Conservation (phyloP, 1,139 yeast genomes). For the Lodderomyces orthopsilosis region DNA sequence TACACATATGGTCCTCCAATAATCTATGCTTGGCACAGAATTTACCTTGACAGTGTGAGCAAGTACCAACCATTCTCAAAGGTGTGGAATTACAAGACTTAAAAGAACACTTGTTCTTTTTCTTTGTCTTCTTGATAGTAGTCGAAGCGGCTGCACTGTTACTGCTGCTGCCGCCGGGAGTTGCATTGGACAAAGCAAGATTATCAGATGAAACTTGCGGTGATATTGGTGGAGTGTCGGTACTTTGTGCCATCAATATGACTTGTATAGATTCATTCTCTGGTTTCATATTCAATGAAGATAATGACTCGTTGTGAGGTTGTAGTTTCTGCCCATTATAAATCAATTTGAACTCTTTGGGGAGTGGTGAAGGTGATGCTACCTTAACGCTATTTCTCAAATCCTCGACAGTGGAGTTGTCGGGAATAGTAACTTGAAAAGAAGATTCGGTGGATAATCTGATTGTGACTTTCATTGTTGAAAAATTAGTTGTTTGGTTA, state of each 20-base stretch:
- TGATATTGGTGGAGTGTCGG: conserved; percentile 23
- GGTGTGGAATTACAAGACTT: conserved; percentile 63
- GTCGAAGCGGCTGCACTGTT: conserved; percentile 14
- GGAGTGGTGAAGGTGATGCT: conserved; percentile 35
- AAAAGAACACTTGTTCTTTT: conserved; percentile 65
- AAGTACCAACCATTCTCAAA: conserved; percentile 83
- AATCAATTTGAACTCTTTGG: conserved; percentile 47
- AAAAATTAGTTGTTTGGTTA: not conserved
- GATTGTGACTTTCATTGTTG: conserved; percentile 38
- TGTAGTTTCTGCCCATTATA: conserved; percentile 51
- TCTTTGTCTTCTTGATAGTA: conserved; percentile 38
- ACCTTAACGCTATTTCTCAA: conserved; percentile 43
- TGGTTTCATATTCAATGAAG: conserved; percentile 21
- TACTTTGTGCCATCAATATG: conserved; percentile 44
- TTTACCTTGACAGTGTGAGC: conserved; percentile 81
- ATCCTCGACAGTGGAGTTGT: conserved; percentile 49
- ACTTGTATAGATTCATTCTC: conserved; percentile 29
- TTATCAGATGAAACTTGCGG: conserved; percentile 13
- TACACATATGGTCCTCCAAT: conserved; percentile 80
- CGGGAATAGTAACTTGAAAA: conserved; percentile 45
- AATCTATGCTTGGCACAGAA: conserved; percentile 86
- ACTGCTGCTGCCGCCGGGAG: too few species aligned
- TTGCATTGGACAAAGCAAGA: conserved; percentile 13
- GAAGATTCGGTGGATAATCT: conserved; percentile 44
- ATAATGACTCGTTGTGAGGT: conserved; percentile 25